Conservation (phyloP, 75 land plant species). For the Cunninghamia lanceolata region DNA sequence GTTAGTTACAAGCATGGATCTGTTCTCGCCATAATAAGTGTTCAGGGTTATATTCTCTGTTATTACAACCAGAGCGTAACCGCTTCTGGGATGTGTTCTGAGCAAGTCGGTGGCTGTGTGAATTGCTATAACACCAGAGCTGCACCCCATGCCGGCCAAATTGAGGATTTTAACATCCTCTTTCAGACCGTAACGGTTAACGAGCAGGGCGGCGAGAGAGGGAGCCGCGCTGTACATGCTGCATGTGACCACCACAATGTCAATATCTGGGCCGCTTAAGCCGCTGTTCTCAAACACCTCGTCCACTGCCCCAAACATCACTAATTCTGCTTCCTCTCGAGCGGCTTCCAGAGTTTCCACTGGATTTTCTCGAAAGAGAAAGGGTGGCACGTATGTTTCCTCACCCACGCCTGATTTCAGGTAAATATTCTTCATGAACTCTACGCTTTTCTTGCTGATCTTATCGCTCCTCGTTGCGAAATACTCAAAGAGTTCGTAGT, state of each 20-base stretch:
- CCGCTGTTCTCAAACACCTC: conserved; percentile 22
- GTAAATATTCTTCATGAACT: conserved; percentile 32
- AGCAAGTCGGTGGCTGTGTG: conserved; percentile 36
- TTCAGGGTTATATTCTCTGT: conserved; percentile 51
- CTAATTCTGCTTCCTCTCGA: conserved; percentile 29
- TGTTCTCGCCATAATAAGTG: conserved; percentile 42
- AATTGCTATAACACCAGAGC: conserved; percentile 35
- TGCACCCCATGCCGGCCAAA: conserved; percentile 60
- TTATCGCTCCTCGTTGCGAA: conserved; percentile 14
- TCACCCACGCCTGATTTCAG: conserved; percentile 39
- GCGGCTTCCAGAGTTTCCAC: conserved; percentile 25
- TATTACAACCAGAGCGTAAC: conserved; percentile 38
- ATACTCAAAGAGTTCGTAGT: conserved; percentile 27
- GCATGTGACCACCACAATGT: conserved; percentile 34
- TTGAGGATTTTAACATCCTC: conserved; percentile 21
- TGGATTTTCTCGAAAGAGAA: conserved; percentile 28
- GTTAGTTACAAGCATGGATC: conserved; percentile 49
- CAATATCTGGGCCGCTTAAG: conserved; percentile 15
- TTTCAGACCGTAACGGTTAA: conserved; percentile 24
- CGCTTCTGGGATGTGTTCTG: not conserved
- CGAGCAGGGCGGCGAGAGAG: conserved; percentile 13
- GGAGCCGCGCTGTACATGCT: conserved; percentile 43
- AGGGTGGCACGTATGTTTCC: conserved; percentile 48
- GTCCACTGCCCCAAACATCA: conserved; percentile 35
- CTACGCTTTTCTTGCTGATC: conserved; percentile 5